Evolutionary conservation across 1,139 yeast genomes (phyloP).

Genomic region (Lizanozyma gosingica): DNA sequence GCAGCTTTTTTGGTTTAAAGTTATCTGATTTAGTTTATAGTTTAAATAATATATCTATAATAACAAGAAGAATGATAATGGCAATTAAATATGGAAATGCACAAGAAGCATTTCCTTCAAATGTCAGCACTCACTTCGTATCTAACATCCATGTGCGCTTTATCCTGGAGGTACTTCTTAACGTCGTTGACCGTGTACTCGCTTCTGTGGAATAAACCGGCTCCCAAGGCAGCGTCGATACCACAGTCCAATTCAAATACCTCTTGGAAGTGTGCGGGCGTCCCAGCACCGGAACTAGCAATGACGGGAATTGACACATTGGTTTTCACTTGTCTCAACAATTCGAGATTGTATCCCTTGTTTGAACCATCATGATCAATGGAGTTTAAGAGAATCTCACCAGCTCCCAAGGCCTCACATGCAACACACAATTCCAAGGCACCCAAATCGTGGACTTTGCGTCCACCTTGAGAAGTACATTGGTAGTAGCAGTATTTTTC

Average conservation of each 20-base stretch:
- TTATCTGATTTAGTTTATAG: too few relatives aligned
- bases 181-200: slow-evolving; percentile 85
- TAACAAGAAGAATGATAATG: too few relatives aligned
- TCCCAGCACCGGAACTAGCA: slow-evolving; percentile 96
- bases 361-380: slow-evolving; percentile 96
- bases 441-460: slow-evolving; percentile 81
- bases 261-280: slow-evolving; percentile 79
- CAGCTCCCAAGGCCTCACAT: slow-evolving; percentile 92
- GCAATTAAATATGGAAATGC: too few relatives aligned
- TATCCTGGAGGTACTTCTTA: slow-evolving; percentile 48
- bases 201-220: slow-evolving; percentile 94
- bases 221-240: slow-evolving; percentile 95
- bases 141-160: slow-evolving; percentile 44
- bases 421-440: slow-evolving; percentile 85
- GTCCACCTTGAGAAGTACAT: slow-evolving; percentile 93
- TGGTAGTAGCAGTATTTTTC: slow-evolving; percentile 87
- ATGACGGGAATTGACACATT: slow-evolving; percentile 85
- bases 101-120: too few relatives aligned
- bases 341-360: slow-evolving; percentile 82
- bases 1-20: too few relatives aligned
- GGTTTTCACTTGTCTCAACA: slow-evolving; percentile 65
- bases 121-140: slow-evolving; percentile 16
- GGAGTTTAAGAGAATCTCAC: slow-evolving; percentile 84
- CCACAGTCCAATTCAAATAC: slow-evolving; percentile 68
- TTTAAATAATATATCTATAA: too few relatives aligned